Evolutionary conservation across 352 stramenopile species (phyloP).

Genomic region (Phytophthora foliorum): DNA sequence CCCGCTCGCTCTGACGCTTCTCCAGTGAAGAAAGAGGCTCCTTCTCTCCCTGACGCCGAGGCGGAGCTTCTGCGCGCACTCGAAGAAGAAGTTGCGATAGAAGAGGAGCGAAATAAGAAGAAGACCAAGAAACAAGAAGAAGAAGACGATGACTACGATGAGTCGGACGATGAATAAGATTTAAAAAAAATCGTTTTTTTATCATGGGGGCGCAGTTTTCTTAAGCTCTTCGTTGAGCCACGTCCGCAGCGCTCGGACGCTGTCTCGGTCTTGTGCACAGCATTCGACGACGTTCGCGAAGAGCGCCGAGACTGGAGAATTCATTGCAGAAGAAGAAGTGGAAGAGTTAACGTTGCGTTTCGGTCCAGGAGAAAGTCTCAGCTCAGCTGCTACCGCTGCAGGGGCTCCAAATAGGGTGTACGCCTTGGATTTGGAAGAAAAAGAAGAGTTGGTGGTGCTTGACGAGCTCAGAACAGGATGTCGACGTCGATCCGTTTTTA

Average conservation of each 20-base stretch:
- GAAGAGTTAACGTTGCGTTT: slow-evolving; percentile 12
- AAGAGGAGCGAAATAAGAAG: slow-evolving; percentile 27
- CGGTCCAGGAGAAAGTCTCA: neutral
- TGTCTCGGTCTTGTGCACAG: slow-evolving; percentile 56
- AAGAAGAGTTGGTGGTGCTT: slow-evolving; percentile 1
- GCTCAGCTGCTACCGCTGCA: slow-evolving; percentile 12
- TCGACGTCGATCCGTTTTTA: slow-evolving; percentile 53
- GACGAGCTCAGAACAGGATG: slow-evolving; percentile 33
- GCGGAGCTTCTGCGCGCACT: slow-evolving; percentile 42
- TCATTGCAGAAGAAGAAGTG: slow-evolving; percentile 7
- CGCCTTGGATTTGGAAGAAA: slow-evolving; percentile 16
- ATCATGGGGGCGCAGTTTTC: slow-evolving; percentile 20
- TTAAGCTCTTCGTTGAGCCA: slow-evolving; percentile 65
- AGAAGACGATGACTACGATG: slow-evolving; percentile 49
- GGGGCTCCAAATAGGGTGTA: slow-evolving; percentile 12
- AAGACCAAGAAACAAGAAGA: slow-evolving; percentile 29
- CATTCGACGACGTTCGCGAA: slow-evolving; percentile 64
- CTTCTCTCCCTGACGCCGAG: slow-evolving; percentile 25
- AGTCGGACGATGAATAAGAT: slow-evolving; percentile 42
- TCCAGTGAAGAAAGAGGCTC: slow-evolving; percentile 1
- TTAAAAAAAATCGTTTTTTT: neutral
- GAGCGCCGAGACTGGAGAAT: slow-evolving; percentile 30
- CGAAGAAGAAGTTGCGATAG: slow-evolving; percentile 45
- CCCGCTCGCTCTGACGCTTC: neutral
- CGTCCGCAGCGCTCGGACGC: slow-evolving; percentile 40